Evolutionary conservation across 768 basidiomycete species (phyloP).

Genomic region (Kwoniella dejecticola): DNA sequence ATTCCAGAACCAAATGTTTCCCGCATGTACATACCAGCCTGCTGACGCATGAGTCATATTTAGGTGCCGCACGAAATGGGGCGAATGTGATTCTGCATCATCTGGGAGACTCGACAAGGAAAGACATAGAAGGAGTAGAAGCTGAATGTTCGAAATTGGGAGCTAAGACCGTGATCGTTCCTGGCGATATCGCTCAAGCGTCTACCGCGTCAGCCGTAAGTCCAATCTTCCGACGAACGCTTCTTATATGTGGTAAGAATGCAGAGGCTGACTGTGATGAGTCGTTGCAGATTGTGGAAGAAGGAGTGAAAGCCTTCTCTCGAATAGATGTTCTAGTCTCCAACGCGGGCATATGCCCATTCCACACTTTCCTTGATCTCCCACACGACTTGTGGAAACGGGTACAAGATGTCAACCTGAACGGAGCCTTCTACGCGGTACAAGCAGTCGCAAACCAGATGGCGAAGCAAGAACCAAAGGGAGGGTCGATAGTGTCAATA

Average conservation of each 20-base stretch:
- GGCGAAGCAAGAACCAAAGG: constrained; percentile 63
- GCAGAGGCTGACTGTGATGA: not conserved
- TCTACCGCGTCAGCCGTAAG: constrained; percentile 64
- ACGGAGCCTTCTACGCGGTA: constrained; percentile 68
- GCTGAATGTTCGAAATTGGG: constrained; percentile 60
- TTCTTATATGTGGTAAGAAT: not conserved
- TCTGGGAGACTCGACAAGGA: constrained; percentile 64
- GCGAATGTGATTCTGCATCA: constrained; percentile 72
- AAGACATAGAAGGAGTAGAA: constrained; percentile 49
- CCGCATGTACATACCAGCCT: too few species aligned
- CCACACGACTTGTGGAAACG: constrained; percentile 66
- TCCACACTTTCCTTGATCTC: constrained; percentile 73
- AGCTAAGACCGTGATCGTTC: constrained; percentile 60
- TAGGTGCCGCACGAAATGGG: constrained; percentile 64
- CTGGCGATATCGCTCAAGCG: constrained; percentile 68
- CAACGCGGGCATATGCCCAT: constrained; percentile 73
- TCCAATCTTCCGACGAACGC: not conserved
- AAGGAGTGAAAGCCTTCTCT: constrained; percentile 65
- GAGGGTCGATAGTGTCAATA: constrained; percentile 71
- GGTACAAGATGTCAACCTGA: constrained; percentile 71
- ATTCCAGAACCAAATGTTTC: not conserved
- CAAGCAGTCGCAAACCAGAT: constrained; percentile 73
- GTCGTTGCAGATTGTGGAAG: constrained; percentile 71
- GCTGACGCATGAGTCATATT: not conserved
- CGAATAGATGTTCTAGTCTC: constrained; percentile 66